Percentiles rank a stretch among this genome's conserved stretches.
Conservation (phyloP, 2,329 filamentous ascomycete genomes). For the Cladosporium colombiae region DNA sequence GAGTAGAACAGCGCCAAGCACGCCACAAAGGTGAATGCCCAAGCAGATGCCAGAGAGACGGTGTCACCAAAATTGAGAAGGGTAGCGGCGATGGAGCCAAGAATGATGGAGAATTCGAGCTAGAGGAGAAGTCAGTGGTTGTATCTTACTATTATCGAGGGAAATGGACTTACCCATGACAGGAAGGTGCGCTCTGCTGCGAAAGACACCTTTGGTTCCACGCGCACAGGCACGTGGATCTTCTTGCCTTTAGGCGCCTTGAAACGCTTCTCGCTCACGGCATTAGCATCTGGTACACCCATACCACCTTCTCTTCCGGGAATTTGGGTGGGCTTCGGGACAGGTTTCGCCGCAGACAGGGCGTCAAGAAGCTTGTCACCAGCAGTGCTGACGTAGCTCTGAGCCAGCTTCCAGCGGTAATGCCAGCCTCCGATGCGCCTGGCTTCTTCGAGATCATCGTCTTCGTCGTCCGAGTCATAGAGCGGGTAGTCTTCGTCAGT, state of each 20-base stretch:
- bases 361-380: conserved; percentile 39
- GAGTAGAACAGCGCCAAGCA: conserved; percentile 78
- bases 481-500: conserved; percentile 74
- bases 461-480: conserved; percentile 83
- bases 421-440: conserved; percentile 73
- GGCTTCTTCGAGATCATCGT: conserved; percentile 75
- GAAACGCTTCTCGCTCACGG: conserved; percentile 52
- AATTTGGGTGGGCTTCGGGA: conserved; percentile 47
- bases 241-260: conserved; percentile 78
- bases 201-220: conserved; percentile 97
- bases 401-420: conserved; percentile 63
- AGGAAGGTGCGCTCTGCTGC: conserved; percentile 95
- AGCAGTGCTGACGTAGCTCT: conserved; percentile 52
- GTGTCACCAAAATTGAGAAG: conserved; percentile 75
- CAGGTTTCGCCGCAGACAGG: conserved; percentile 39
- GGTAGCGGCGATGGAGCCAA: conserved; percentile 82
- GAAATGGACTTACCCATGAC: conserved; percentile 68
- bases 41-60: conserved; percentile 63
- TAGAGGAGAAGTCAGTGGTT: conserved; percentile 35
- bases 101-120: conserved; percentile 95
- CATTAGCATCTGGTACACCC: conserved; percentile 44
- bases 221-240: conserved; percentile 92
- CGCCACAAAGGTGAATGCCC: conserved; percentile 78
- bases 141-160: conserved; percentile 6
- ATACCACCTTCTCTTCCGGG: conserved; percentile 43